A percentile compares a stretch with the other conserved stretches of the same genome.
Evolutionary conservation across 371 early-diverging fungal species (phyloP).

Genomic region (Mortierella sp.): DNA sequence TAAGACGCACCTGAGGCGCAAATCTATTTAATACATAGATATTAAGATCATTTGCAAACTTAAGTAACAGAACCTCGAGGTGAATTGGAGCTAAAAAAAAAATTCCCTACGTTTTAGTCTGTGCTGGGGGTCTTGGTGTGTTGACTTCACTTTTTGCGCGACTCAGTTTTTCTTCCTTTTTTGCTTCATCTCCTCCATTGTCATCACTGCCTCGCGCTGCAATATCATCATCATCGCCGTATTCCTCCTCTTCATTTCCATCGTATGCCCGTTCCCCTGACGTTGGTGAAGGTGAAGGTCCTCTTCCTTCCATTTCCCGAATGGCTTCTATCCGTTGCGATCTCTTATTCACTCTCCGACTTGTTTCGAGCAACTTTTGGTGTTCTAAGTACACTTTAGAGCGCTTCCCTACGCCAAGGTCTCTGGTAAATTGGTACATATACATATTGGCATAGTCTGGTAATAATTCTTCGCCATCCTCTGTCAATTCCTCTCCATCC

Average conservation of each 20-base stretch:
- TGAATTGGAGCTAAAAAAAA: neutral
- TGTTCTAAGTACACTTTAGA: conserved; percentile 63
- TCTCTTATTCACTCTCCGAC: conserved; percentile 23
- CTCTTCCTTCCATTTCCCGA: conserved; percentile 40
- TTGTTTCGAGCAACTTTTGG: conserved; percentile 48
- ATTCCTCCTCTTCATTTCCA: conserved; percentile 14
- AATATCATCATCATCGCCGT: conserved; percentile 1
- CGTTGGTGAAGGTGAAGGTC: conserved; percentile 1
- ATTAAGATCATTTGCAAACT: neutral
- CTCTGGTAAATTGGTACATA: conserved; percentile 63
- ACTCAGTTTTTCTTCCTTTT: conserved; percentile 18
- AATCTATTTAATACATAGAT: conserved; percentile 44
- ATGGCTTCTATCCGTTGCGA: conserved; percentile 42
- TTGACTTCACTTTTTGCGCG: conserved; percentile 43
- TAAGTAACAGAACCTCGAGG: neutral
- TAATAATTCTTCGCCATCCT: conserved; percentile 61
- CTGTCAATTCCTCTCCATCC: conserved; percentile 26
- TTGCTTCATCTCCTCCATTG: neutral
- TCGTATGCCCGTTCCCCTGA: conserved; percentile 12
- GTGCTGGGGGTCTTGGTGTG: conserved; percentile 12
- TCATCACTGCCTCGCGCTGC: neutral
- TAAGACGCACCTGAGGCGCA: conserved; percentile 71
- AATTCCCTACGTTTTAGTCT: conserved; percentile 30
- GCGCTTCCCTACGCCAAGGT: conserved; percentile 63
- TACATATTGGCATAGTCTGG: conserved; percentile 60